Percentiles rank a stretch among this genome's conserved stretches.
Evolutionary conservation across 345 rosid species (phyloP).

Genomic region (Salix brachista): DNA sequence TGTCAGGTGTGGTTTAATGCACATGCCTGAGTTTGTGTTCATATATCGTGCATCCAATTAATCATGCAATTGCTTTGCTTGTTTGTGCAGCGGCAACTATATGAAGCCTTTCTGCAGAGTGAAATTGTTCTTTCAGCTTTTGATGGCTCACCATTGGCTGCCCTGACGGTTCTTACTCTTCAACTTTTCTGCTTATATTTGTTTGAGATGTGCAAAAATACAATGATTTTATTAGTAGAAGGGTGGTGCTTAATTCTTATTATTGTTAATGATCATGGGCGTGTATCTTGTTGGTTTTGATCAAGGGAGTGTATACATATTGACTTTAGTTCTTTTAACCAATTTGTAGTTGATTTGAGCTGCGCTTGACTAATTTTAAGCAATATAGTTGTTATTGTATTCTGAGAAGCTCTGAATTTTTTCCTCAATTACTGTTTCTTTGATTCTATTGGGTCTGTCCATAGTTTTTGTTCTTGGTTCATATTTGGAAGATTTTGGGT

Average conservation of each 20-base stretch:
- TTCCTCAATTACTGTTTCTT: not conserved
- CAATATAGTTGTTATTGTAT: not conserved
- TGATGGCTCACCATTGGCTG: slow-evolving; percentile 97
- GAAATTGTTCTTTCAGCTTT: slow-evolving; percentile 91
- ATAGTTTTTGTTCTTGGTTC: not conserved
- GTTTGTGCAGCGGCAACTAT: slow-evolving; percentile 63
- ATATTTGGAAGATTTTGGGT: not conserved
- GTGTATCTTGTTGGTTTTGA: not conserved
- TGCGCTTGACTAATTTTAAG: not conserved
- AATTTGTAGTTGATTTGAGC: not conserved
- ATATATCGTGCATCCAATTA: not conserved
- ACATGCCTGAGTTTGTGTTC: slow-evolving; percentile 4
- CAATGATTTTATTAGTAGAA: no score
- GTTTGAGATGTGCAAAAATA: not conserved
- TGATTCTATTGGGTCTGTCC: not conserved
- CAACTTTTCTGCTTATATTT: not conserved
- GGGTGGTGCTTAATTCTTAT: not conserved
- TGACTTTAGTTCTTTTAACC: not conserved
- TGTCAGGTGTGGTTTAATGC: slow-evolving; percentile 63
- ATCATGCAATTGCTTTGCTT: not conserved
- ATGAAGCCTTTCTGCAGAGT: slow-evolving; percentile 87
- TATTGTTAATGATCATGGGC: not conserved
- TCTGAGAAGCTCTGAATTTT: not conserved
- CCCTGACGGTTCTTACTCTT: slow-evolving; percentile 66
- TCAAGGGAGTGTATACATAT: not conserved